A percentile compares a stretch with the other conserved stretches of the same genome.
phyloP scores from a whole-genome alignment of 306 rosid species.

The Glycine latifolia region DNA sequence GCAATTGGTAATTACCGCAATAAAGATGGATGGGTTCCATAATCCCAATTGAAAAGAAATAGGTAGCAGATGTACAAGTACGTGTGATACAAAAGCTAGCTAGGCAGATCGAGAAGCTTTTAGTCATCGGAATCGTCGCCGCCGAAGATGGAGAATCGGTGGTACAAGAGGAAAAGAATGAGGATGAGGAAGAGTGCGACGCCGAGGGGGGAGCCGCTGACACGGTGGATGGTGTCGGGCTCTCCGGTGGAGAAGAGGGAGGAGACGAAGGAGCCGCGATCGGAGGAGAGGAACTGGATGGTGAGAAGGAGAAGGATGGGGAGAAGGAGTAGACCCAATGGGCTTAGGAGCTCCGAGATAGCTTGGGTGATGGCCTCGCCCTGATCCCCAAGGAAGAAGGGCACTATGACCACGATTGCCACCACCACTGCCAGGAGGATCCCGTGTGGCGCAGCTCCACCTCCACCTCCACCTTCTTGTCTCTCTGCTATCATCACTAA shows the following conservation, averaged over 20 bases:
- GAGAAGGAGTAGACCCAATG: conserved; percentile 82
- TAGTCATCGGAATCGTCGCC: conserved; percentile 75
- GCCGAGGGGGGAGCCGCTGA: conserved; percentile 86
- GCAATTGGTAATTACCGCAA: no score
- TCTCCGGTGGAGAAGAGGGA: conserved; percentile 80
- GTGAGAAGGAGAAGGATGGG: conserved; percentile 83
- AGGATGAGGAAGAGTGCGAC: conserved; percentile 79
- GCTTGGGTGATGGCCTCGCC: conserved; percentile 82
- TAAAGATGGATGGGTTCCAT: no score
- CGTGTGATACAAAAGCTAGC: no score
- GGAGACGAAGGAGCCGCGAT: conserved; percentile 77
- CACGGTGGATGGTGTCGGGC: conserved; percentile 83
- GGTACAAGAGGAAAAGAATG: conserved; percentile 68
- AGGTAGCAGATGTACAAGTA: no score
- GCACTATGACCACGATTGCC: conserved; percentile 62
- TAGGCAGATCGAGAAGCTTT: conserved; percentile 45
- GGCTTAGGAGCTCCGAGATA: conserved; percentile 78
- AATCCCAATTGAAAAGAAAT: no score
- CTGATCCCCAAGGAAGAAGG: conserved; percentile 72
- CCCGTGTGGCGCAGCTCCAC: conserved; percentile 69
- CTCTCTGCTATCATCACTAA: conserved; percentile 52
- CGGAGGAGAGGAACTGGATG: conserved; percentile 92
- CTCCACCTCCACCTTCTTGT: conserved; percentile 53
- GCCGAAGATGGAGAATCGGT: conserved; percentile 81
- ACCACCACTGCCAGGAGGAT: conserved; percentile 74